Conservation (phyloP, 176 grass and related monocot genomes). For the Eleusine indica region DNA sequence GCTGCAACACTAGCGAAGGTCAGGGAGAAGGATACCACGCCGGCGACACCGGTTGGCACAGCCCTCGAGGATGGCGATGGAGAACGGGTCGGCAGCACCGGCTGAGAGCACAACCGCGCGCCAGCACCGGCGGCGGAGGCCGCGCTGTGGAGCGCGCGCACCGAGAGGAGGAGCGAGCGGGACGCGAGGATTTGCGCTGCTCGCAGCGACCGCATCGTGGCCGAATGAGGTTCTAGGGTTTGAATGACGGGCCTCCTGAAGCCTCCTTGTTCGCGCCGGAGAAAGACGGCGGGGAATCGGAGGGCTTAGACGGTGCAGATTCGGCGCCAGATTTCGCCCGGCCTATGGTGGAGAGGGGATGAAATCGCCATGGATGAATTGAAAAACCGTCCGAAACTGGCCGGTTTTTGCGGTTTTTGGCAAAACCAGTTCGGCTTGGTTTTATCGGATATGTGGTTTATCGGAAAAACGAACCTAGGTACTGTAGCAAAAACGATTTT, state of each 20-base stretch:
- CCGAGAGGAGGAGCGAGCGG: constrained; percentile 52
- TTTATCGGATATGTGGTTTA: too few relatives aligned
- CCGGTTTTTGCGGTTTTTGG: too few relatives aligned
- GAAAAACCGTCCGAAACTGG: too few relatives aligned
- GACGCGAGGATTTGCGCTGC: constrained; percentile 45
- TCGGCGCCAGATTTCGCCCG: too few relatives aligned
- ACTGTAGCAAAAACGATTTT: too few relatives aligned
- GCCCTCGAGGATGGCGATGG: constrained; percentile 23
- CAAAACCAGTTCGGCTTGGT: too few relatives aligned
- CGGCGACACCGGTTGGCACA: constrained; percentile 58
- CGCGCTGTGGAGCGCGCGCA: constrained; percentile 29
- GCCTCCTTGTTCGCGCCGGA: background rate
- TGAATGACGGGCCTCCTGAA: background rate
- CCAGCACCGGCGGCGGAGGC: constrained; percentile 3
- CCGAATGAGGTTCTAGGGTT: background rate
- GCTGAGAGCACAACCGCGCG: constrained; percentile 9
- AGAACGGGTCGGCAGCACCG: constrained; percentile 5
- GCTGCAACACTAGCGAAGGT: constrained; percentile 62
- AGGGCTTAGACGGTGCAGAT: too few relatives aligned
- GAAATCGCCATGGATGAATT: too few relatives aligned
- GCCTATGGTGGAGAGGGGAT: too few relatives aligned
- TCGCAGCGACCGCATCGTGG: constrained; percentile 55
- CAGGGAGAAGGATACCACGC: constrained; percentile 77
- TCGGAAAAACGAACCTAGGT: too few relatives aligned
- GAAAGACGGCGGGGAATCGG: background rate